These are phyloP conservation scores for Colletotrichum nymphaeae DNA, from an alignment of 2,329 filamentous ascomycete genomes.

Conservation along the genomic window DNA sequence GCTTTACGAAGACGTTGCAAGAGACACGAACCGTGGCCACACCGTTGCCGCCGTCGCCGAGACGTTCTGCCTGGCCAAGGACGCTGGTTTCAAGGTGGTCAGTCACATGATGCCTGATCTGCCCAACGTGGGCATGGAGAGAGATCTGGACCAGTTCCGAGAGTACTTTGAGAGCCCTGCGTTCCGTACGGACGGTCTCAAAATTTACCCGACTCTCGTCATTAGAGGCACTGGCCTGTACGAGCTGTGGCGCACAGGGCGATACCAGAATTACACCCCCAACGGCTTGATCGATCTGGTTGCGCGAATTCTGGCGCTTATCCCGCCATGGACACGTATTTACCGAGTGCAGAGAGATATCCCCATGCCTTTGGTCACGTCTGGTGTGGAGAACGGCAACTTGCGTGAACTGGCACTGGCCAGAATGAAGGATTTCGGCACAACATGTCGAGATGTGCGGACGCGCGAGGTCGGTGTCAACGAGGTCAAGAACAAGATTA, in stretches of 20 bases:
- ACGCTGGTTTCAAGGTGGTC: conserved; percentile 98
- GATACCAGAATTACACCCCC: conserved; percentile 98
- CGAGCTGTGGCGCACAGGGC: conserved; percentile 95
- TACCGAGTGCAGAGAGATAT: conserved; percentile 99
- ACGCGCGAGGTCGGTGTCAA: conserved; percentile 98
- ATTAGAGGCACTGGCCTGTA: conserved; percentile 97
- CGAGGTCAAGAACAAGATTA: conserved; percentile 98
- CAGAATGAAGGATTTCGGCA: conserved; percentile 99
- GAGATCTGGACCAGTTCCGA: conserved; percentile 94
- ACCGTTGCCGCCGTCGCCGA: conserved; percentile 96
- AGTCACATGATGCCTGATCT: conserved; percentile 99
- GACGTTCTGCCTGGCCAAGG: conserved; percentile 97
- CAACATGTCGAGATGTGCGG: conserved; percentile 93
- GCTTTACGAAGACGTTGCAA: conserved; percentile 96
- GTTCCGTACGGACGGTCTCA: conserved; percentile 95
- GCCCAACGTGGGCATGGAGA: conserved; percentile 98
- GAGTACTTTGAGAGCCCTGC: conserved; percentile 98
- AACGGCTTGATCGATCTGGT: conserved; percentile 97
- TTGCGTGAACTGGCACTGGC: conserved; percentile 91
- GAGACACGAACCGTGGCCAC: conserved; percentile 96
- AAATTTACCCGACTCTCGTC: conserved; percentile 97
- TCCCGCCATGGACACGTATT: conserved; percentile 97
- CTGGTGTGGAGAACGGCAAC: conserved; percentile 97
- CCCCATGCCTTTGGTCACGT: conserved; percentile 99
- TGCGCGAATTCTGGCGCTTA: conserved; percentile 92